Evolutionary conservation across 1,284 basidiomycete species (phyloP).

Genomic region (Anthracocystis panici-leucophaei): DNA sequence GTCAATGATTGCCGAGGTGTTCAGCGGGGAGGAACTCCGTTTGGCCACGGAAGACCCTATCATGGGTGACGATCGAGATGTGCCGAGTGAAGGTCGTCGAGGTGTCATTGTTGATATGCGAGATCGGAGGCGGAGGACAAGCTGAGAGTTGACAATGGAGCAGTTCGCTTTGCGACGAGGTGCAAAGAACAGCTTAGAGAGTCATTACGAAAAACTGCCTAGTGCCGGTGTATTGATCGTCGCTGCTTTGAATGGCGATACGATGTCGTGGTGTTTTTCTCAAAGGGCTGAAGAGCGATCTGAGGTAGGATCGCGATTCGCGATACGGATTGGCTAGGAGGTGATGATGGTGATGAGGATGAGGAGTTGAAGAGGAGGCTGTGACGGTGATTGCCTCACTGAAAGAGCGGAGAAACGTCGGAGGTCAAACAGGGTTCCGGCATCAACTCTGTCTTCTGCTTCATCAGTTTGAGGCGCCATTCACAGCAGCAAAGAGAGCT

Average conservation of each 20-base stretch:
- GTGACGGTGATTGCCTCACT: no score
- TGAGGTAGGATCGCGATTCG: not conserved
- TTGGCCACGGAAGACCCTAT: slow-evolving; percentile 16
- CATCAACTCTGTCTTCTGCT: no score
- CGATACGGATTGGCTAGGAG: not conserved
- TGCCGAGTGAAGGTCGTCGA: slow-evolving; percentile 36
- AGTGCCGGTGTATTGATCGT: not conserved
- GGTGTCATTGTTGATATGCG: slow-evolving; percentile 17
- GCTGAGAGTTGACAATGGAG: not conserved
- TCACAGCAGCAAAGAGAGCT: no score
- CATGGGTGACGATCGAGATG: slow-evolving; percentile 34
- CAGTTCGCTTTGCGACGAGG: not conserved
- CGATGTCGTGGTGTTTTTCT: not conserved
- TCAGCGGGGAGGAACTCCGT: not conserved
- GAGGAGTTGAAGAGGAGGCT: no score
- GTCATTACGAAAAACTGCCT: slow-evolving; percentile 1
- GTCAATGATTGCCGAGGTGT: slow-evolving; percentile 13
- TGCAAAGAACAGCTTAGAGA: not conserved
- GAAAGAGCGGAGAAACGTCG: no score
- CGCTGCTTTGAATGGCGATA: slow-evolving; percentile 3
- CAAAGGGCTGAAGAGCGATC: not conserved
- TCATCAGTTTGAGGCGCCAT: no score
- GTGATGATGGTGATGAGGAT: not conserved
- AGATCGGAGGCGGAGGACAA: no score
- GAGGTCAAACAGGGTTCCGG: no score